Evolutionary conservation across 2,329 filamentous ascomycete species (phyloP), one percentile per base, ranked within the genome.

Genomic region (Aspergillus arachidicola): DNA sequence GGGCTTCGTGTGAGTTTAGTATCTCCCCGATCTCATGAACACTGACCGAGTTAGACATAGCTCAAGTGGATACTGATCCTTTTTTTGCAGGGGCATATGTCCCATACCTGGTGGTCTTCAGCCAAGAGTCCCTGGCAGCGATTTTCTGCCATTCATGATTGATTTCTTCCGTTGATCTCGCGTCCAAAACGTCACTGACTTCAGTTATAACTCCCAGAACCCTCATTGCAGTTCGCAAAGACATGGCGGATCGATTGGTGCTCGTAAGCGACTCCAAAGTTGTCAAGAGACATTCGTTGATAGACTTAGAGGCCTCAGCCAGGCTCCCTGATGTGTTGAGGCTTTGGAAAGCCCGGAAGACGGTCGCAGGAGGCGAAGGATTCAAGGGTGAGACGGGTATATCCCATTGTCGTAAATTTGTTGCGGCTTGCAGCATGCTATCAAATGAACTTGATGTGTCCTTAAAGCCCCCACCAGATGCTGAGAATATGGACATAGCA

Each of bases 331-430:
- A 88, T 66, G 88, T 88, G 71, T 92, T 87, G 64, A 97, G 84
- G 26, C 88, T 87, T 74, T 97, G 93, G 63, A 96, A 93, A 0
- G 89, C 88, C 70, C 89, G 91, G 79, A 96, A 97, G 0, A 94
- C 81, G 1, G 87, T 89, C 3, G 90, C 88, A 1, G 89, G 83
- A 60, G 90, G 87, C 34, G 87, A 89, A 14, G 84, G 81, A 56
- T 85, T 86, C 3, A 83, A 80, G 9, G 84, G 81, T 0, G 93
- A 91, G 0, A 89, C 88, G 16, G 92, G 91, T 23, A 98, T 84
- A 73, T 97, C 94, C 95, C 95, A 99, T 71, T 94, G 90, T 69
- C 95, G 93, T 19, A 98, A 82, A 67, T 90, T 91, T 64, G 92
- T 87, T 23, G 94, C 93, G 6, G 92, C 92, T 59, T 88, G 86